Base-by-base conservation (phyloP, 2,329 filamentous ascomycete genomes). In the Lasiodiplodia sp. region DNA sequence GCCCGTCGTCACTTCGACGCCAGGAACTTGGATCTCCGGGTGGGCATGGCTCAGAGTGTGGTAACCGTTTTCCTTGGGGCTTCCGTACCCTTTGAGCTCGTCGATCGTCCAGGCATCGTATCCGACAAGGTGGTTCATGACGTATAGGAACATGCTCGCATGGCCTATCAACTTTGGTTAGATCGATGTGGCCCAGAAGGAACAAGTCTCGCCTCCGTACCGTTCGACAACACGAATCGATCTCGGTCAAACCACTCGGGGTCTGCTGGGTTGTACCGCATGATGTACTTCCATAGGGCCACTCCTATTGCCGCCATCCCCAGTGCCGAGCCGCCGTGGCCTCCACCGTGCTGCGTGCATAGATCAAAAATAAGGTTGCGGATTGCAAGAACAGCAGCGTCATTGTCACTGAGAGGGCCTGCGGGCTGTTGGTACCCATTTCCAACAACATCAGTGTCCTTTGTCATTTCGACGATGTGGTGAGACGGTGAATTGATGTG, bases 1-100 rank as follows among this genome's bases (percentile, higher is more conserved):
- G 0, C 86, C 87, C 0, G 87, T 89, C 0, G 87, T 88, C 16
- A 88, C 85, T 75, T 89, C 86, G 67, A 88, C 82, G n/a, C 86
- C 86, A 28, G 85, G 81, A 66, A 85, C 79, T 73, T 89, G 85
- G 69, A 88, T 87, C 75, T 89, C 78, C 11, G 78, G 78, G 63
- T 80, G 86, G 1, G 84, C 86, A 0, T 84, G 86, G 49, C 83
- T 85, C 51, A 87, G 71, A 0, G 84, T 82, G 70, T 86, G 12
- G 31, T 18, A 60, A 10, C 53, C 18, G 12, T 60, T 38, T 11
- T 31, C 38, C 53, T 58, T 67, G 23, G 53, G 18, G 38, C 40
- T 40, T 18, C 31, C 52, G 47, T 68, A 64, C 8, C n/a, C 55
- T 23, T 68, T 68, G 34, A 68, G 37, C 55, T 68, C 53, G 21